These are phyloP conservation scores for Leccinum solheimii DNA, from an alignment of 1,284 basidiomycete species.

Conservation along the genomic window DNA sequence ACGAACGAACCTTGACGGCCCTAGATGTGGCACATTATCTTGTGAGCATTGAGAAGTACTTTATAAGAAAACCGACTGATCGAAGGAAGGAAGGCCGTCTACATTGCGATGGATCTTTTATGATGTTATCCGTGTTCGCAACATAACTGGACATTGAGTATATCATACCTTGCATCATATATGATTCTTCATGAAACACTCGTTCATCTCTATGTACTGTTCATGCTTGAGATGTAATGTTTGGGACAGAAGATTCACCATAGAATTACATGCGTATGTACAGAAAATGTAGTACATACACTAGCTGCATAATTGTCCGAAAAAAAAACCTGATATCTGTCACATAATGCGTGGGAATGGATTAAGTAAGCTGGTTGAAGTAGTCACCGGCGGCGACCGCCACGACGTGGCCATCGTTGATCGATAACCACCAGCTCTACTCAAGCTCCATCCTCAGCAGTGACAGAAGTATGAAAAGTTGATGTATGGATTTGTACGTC, in stretches of 20 bases:
- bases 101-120: background rate
- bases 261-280: background rate
- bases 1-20: background rate
- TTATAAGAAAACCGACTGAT: background rate
- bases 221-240: background rate
- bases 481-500: background rate
- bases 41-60: background rate
- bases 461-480: constrained; percentile 12
- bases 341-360: background rate
- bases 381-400: background rate
- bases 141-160: background rate
- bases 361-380: background rate
- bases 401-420: background rate
- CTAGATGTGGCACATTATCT: background rate
- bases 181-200: accelerated
- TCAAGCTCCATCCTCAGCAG: constrained; percentile 5
- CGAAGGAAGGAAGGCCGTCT: background rate
- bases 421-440: background rate
- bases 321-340: background rate
- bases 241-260: background rate
- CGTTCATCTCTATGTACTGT: background rate
- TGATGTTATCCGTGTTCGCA: background rate
- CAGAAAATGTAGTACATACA: background rate
- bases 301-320: too few relatives aligned
- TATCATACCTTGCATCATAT: background rate